Conservation (phyloP, 257 asterid species). For the Solanum etuberosum region DNA sequence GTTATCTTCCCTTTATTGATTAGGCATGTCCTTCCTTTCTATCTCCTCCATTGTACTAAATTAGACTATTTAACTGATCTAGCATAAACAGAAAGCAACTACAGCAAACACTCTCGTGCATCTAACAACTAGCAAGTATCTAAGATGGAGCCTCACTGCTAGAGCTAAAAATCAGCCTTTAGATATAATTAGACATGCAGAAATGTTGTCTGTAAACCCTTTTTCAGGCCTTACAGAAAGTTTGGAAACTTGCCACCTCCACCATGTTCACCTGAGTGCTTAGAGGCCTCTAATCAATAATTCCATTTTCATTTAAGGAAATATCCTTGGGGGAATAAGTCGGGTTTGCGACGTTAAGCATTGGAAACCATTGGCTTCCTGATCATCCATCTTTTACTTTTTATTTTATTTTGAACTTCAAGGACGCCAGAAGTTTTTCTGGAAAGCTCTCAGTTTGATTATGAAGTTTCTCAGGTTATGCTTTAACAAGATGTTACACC, state of each 20-base stretch:
- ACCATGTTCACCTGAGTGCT: background rate
- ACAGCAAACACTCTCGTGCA: background rate
- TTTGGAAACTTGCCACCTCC: background rate
- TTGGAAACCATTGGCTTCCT: background rate
- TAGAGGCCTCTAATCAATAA: background rate
- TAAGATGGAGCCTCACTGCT: background rate
- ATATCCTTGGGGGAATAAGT: background rate
- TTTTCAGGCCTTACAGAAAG: background rate
- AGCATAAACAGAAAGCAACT: background rate
- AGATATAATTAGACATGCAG: background rate
- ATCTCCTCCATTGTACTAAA: background rate
- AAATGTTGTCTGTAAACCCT: background rate
- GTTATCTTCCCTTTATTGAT: background rate
- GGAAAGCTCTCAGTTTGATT: background rate
- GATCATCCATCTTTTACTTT: background rate
- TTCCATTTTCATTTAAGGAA: background rate
- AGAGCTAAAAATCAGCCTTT: background rate
- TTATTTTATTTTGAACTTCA: background rate
- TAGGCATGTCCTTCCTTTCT: background rate
- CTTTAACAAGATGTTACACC: background rate
- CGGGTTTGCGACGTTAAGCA: background rate
- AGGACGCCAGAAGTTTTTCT: background rate
- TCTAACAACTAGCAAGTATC: background rate
- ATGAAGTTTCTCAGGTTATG: background rate
- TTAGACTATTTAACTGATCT: background rate